Evolutionary conservation across 257 asterid genomes (phyloP), one percentile per base, ranked within the genome.

Genomic region (Agastache rugosa): DNA sequence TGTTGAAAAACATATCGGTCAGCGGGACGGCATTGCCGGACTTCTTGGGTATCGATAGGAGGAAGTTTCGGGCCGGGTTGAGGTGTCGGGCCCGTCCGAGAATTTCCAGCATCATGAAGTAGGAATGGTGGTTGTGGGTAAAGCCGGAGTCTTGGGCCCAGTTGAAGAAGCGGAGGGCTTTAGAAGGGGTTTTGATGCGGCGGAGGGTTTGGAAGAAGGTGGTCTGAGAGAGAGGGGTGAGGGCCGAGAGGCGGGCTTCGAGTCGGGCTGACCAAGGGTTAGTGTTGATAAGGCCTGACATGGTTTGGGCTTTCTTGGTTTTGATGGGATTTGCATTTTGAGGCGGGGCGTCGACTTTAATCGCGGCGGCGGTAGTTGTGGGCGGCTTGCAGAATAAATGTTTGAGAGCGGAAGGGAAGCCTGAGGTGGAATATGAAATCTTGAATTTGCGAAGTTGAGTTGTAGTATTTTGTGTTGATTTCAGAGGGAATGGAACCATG

Each of bases 61-160:
- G 89, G 84, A 93, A 91, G 75, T 84, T 89, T n/a, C 92, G 87
- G 23, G 97, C 96, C 11, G 85, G 61, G 67, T 93, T 87, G 75
- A 93, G 86, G 84, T 87, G 80, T 17, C 93, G 84, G 37, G 82
- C 86, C 71, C 50, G 75, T 9, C 96, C 90, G 29, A 93, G 89
- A 48, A 85, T 81, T 55, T 93, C 84, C 5, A 93, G 84, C 91
- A 89, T 82, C 71, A 85, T 85, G 83, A 88, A 85, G 76, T 88
- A 93, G 45, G 96, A 85, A 6, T 83, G 93, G 20, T 72, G 79
- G 63, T 80, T 82, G 86, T 84, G 96, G 54, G 73, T 25, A 73
- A 89, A 85, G 31, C 95, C 92, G 29, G 83, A 67, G 8, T 79
- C 72, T 44, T 55, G 70, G 14, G 92, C 88, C 96, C 96, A 93